Base-by-base conservation (phyloP, 495 filamentous ascomycete genomes). In the Diplogelasinospora grovesii region DNA sequence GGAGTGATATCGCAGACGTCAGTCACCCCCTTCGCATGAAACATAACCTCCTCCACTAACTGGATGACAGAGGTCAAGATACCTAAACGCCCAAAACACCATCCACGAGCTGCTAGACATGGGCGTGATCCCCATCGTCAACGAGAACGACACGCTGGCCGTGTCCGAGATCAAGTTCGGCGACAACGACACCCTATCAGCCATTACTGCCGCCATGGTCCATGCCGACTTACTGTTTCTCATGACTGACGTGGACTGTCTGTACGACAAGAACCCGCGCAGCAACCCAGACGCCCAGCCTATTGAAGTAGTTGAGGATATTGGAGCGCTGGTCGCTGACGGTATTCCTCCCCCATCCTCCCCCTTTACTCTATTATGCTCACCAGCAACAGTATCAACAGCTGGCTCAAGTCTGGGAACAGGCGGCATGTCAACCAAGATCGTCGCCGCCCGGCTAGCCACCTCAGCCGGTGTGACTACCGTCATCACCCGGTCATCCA, bases 141-240 rank as follows among this genome's bases (percentile, higher is more conserved):
- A 98, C 52, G 92, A 98, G 62, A 98, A 98, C 60, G 92, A 98
- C 61, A 98, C 93, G 5, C 65, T 98, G 30, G 86, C 89, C 28
- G 92, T 98, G 54, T 82, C 90, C 31, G 92, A 98, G 77, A 97
- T 98, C 60, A 97, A 97, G 75, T 98, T 98, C 54, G 92, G 92
- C 46, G 92, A 98, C 68, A 98, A 98, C 52, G 92, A 98, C 64
- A 98, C 92, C 10, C 68, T 98, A 21, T 93, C 86, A 22, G 92
- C 93, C 27, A 94, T 98, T 49, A 95, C 92, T 2, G 90, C 92
- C 4, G 93, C 85, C 33, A 95, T 96, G 86, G 84, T 96, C 47
- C 88, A 94, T 56, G 92, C 92, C 30, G 87, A 98, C 59, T 90
- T 95, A 50, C 77, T 98, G 10, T 98, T 98, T 63, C 71, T 98